Evolutionary conservation across 495 filamentous ascomycete genomes (phyloP).

Genomic region (Aspergillus kassunensis): DNA sequence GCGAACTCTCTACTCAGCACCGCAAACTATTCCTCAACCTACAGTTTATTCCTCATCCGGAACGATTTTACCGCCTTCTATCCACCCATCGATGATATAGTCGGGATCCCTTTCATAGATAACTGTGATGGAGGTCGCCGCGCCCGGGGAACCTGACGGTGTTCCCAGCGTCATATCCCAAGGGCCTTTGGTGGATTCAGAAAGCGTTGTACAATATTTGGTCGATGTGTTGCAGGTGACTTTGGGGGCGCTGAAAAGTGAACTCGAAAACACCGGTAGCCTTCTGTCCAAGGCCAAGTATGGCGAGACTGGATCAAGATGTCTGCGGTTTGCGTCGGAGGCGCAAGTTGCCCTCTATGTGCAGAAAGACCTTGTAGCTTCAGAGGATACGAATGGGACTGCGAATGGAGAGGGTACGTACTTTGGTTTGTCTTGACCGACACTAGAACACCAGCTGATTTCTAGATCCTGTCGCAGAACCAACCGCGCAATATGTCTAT

Average conservation of each 20-base stretch:
- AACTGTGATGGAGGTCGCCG: slow-evolving; percentile 48
- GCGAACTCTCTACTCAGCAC: neutral
- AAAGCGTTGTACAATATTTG: slow-evolving; percentile 72
- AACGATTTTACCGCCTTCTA: neutral
- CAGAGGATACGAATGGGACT: slow-evolving; percentile 49
- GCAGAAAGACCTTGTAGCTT: slow-evolving; percentile 68
- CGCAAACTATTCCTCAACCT: slow-evolving; percentile 1
- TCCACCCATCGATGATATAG: slow-evolving; percentile 30
- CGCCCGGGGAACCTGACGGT: slow-evolving; percentile 45
- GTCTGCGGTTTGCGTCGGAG: slow-evolving; percentile 84
- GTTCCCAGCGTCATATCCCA: slow-evolving; percentile 34
- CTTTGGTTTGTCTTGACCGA: no score
- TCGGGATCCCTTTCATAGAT: slow-evolving; percentile 21
- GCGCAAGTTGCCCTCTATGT: slow-evolving; percentile 84
- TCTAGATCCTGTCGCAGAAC: slow-evolving; percentile 16
- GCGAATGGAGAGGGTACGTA: slow-evolving; percentile 42
- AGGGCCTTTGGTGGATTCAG: slow-evolving; percentile 50
- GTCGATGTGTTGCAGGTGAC: slow-evolving; percentile 73
- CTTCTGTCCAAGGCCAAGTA: slow-evolving; percentile 68
- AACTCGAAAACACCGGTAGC: slow-evolving; percentile 76
- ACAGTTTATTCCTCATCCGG: neutral
- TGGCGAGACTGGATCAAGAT: slow-evolving; percentile 78
- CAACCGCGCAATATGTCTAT: slow-evolving; percentile 58
- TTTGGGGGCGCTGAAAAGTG: slow-evolving; percentile 74
- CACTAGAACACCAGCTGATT: no score